Percentiles rank a stretch among this genome's conserved stretches.
phyloP scores from a whole-genome alignment of 176 grass and related monocot species.

The Oryza australiensis region DNA sequence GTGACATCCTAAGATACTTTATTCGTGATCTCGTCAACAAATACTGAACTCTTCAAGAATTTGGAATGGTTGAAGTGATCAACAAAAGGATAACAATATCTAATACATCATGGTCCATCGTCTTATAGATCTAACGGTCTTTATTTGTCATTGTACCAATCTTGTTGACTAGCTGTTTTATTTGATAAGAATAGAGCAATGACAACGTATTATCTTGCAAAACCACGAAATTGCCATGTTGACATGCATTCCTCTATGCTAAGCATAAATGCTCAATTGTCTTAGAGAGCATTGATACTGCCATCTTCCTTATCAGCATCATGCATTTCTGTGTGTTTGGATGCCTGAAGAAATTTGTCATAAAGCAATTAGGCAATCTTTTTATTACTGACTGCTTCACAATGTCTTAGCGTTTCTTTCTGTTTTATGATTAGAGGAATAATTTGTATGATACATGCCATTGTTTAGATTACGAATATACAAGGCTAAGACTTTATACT shows the following conservation, averaged over 20 bases:
- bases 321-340: constrained; percentile 56
- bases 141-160: neutral
- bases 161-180: constrained; percentile 29
- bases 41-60: neutral
- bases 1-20: constrained; percentile 18
- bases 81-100: constrained; percentile 11
- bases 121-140: neutral
- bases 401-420: neutral
- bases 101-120: neutral
- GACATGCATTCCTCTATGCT: neutral
- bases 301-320: neutral
- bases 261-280: constrained; percentile 24
- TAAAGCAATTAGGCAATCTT: constrained; percentile 57
- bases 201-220: neutral
- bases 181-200: constrained; percentile 6
- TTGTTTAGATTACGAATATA: neutral
- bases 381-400: neutral
- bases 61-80: neutral
- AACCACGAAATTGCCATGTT: constrained; percentile 15
- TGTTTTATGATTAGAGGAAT: neutral
- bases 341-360: constrained; percentile 46
- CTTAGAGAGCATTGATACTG: neutral
- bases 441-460: neutral
- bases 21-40: neutral
- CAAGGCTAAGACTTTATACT: neutral